phyloP scores from a whole-genome alignment of 1,139 yeast genomes.

The Candida neerlandica region DNA sequence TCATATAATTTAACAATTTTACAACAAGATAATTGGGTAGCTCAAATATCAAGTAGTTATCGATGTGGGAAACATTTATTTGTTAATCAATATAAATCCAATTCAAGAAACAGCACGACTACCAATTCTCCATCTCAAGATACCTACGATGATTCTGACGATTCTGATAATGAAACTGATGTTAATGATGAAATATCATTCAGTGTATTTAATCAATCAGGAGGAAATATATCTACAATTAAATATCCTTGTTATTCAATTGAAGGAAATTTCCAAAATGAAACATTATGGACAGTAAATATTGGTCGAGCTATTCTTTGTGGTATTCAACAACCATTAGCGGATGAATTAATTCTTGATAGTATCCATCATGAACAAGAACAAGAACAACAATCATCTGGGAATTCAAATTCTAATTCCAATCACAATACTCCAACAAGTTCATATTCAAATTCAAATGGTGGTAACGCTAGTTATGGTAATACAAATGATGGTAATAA shows the following conservation, averaged over 20 bases:
- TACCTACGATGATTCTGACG: too few species aligned
- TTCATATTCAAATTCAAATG: not conserved
- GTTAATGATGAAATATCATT: not conserved
- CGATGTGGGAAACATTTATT: not conserved
- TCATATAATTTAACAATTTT: not conserved
- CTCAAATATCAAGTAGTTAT: not conserved
- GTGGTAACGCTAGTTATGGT: not conserved
- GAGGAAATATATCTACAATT: not conserved
- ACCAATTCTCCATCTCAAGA: not conserved
- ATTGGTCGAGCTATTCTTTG: conserved; percentile 1
- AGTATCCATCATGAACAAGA: too few species aligned
- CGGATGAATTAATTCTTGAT: not conserved
- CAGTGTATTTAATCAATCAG: not conserved
- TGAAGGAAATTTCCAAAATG: not conserved
- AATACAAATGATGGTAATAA: not conserved
- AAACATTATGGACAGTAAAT: not conserved
- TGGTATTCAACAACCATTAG: not conserved
- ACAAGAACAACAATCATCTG: too few species aligned
- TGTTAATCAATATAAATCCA: not conserved
- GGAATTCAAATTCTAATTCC: too few species aligned
- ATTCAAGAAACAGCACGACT: not conserved
- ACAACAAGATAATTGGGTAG: not conserved
- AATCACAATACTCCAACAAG: too few species aligned
- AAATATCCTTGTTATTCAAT: not conserved
- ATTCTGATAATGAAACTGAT: too few species aligned